Evolutionary conservation across 495 filamentous ascomycete species (phyloP).

Genomic region (Lasiosphaeriaceae sp.): DNA sequence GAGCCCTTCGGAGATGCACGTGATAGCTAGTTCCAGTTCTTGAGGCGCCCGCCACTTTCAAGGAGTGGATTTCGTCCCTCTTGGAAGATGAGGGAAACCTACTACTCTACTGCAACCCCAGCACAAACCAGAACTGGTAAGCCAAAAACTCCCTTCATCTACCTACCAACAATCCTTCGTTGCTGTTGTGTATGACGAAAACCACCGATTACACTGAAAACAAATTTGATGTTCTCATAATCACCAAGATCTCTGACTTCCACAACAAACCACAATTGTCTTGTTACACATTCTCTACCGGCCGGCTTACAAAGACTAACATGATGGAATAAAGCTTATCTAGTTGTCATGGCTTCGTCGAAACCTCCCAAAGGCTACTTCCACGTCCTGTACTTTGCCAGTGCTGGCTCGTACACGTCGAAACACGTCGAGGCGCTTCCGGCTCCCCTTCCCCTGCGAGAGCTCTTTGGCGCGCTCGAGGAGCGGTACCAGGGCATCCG

Average conservation of each 20-base stretch:
- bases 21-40: not conserved
- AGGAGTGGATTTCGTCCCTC: not conserved
- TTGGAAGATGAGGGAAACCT: not conserved
- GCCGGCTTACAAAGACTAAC: not conserved
- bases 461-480: slow-evolving; percentile 72
- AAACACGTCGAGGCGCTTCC: slow-evolving; percentile 67
- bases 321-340: slow-evolving; percentile 15
- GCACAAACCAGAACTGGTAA: slow-evolving; percentile 12
- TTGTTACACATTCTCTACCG: not conserved
- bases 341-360: slow-evolving; percentile 21
- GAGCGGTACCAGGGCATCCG: slow-evolving; percentile 74
- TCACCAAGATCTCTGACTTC: slow-evolving; percentile 61
- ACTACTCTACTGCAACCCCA: not conserved
- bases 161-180: slow-evolving; percentile 1
- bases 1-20: not conserved
- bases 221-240: slow-evolving; percentile 42
- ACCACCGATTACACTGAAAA: slow-evolving; percentile 69
- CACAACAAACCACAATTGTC: not conserved
- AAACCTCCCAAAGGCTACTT: slow-evolving; percentile 57
- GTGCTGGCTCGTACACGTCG: slow-evolving; percentile 66
- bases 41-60: too few relatives aligned
- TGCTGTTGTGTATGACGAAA: slow-evolving; percentile 39
- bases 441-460: slow-evolving; percentile 63
- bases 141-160: slow-evolving; percentile 1
- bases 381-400: slow-evolving; percentile 84